Evolutionary conservation across 202 grass and related monocot genomes (phyloP).

Genomic region (Saccharum hybrid): DNA sequence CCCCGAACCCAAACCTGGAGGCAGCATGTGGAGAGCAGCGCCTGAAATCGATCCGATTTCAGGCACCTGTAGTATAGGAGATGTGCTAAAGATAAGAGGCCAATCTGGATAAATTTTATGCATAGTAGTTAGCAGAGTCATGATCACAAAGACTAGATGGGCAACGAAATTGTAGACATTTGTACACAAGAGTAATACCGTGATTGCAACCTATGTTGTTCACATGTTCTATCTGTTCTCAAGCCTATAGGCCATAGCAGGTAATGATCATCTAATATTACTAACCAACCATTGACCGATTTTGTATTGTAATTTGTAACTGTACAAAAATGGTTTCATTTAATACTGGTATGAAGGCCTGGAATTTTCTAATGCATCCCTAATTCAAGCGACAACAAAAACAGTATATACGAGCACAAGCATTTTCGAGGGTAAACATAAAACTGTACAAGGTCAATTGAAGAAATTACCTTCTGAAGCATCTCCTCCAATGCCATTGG

Average conservation of each 20-base stretch:
- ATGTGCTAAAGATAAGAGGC: neutral
- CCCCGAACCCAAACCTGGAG: neutral
- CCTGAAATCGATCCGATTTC: neutral
- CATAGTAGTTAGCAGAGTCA: neutral
- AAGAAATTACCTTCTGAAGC: constrained; percentile 66
- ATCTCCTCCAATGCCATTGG: constrained; percentile 74
- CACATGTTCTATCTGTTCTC: neutral
- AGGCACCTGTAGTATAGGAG: neutral
- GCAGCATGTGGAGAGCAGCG: neutral
- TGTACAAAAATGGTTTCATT: constrained; percentile 6
- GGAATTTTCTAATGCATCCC: neutral
- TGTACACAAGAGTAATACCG: constrained; percentile 9
- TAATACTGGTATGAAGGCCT: neutral
- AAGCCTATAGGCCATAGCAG: neutral
- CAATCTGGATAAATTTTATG: neutral
- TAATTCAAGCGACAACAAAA: neutral
- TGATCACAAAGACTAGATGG: neutral
- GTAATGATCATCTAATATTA: neutral
- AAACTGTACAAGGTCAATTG: neutral
- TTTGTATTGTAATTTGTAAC: constrained; percentile 7
- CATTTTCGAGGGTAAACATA: constrained; percentile 25
- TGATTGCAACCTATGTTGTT: neutral
- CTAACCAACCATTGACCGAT: neutral
- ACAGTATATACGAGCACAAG: neutral
- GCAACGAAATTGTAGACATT: neutral